Base-by-base conservation (phyloP, 2,329 filamentous ascomycete species). In the Talaromyces pinophilus region DNA sequence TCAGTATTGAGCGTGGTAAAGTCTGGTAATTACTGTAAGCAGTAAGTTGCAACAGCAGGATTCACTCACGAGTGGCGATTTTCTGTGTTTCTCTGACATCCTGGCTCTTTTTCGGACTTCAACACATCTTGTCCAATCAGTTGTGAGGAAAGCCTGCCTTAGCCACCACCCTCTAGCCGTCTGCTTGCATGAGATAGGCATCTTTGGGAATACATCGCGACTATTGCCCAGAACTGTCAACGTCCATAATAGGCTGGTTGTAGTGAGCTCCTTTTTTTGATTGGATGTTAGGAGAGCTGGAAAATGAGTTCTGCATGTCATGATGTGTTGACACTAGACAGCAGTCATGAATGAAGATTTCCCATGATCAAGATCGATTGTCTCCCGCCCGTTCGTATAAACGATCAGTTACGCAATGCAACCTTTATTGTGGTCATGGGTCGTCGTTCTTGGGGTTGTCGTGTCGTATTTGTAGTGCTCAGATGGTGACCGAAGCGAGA, bases 81-180 rank as follows among this genome's bases (percentile, higher is more conserved):
- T 54, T 38, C 54, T 38, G 7, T 57, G 19, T 57, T 57, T 25
- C 54, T 57, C 33, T 57, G 33, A 33, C 33, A 42, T 40, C 19
- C 46, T 63, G 61, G 61, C 61, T 38, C 52, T 17, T 63, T 42
- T 33, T 55, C 33, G 44, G 13, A 52, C n/a, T 44, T 19, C 22
- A 33, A 40, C 38, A 11, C 15, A 28, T 11, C 22, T 33, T 17
- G 48, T 40, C 61, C 61, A 63, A 52, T 63, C 61, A 63, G 44
- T 5, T 38, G 28, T 38, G 28, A 42, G 33, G 90, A 72, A 33
- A 38, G n/a, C 30, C 52, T 40, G 54, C 54, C 33, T 57, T 57
- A 90, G 91, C 68, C 87, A 89, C 70, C 92, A 90, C 72, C 87
- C 84, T 19, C 75, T 82, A 48, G 86, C 92, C 76, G 92, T 93